Percentiles rank a stretch among this genome's conserved stretches.
Evolutionary conservation across 2,329 filamentous ascomycete species (phyloP).

Genomic region (Fusarium marasasianum): DNA sequence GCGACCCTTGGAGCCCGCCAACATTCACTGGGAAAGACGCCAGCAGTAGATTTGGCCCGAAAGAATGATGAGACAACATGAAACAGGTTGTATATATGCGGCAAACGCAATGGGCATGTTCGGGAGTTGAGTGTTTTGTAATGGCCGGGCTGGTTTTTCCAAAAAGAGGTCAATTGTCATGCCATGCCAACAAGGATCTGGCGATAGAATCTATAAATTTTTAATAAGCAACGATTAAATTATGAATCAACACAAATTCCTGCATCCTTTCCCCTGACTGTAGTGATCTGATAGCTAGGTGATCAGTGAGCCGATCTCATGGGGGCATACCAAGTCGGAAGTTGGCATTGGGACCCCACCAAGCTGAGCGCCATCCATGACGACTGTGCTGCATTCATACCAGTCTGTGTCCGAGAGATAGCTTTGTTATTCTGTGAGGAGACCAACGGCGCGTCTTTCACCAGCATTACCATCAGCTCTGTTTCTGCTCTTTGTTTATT

Average conservation of each 20-base stretch:
- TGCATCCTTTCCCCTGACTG: background rate
- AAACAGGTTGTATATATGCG: conserved; percentile 42
- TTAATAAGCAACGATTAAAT: conserved; percentile 41
- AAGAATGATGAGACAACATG: conserved; percentile 25
- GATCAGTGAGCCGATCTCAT: background rate
- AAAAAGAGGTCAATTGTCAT: conserved; percentile 38
- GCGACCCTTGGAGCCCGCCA: conserved; percentile 74
- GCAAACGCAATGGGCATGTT: conserved; percentile 37
- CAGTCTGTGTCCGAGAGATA: background rate
- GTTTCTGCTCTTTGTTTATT: background rate
- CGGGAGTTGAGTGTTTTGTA: conserved; percentile 40
- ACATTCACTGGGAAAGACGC: conserved; percentile 79
- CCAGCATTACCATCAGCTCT: background rate
- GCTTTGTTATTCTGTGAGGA: background rate
- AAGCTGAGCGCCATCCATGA: conserved; percentile 25
- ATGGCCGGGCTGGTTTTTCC: conserved; percentile 38
- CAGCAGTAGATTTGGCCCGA: conserved; percentile 52
- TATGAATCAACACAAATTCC: conserved; percentile 4
- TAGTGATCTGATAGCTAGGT: background rate
- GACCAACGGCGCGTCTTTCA: background rate
- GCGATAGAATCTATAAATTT: conserved; percentile 37
- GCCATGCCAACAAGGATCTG: conserved; percentile 33
- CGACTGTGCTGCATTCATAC: conserved; percentile 11
- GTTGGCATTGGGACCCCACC: conserved; percentile 28
- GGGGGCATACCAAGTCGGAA: conserved; percentile 19